Conservation (phyloP, 352 stramenopile genomes). For the Pythium aphanidermatum region DNA sequence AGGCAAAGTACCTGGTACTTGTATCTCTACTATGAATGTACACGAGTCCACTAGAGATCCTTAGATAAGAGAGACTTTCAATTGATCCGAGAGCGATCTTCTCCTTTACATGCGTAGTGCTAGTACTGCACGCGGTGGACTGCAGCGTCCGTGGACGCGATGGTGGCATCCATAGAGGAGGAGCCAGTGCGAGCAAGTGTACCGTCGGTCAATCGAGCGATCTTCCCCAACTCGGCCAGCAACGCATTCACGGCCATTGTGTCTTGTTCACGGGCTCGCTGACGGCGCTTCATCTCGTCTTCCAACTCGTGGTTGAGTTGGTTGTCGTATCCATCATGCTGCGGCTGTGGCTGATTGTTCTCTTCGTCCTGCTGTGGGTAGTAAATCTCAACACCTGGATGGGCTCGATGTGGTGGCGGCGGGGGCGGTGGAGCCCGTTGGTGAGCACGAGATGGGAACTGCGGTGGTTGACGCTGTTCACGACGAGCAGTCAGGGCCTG, state of each 20-base stretch:
- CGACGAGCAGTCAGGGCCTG: constrained; percentile 13
- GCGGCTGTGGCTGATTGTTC: constrained; percentile 1
- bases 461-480: background rate
- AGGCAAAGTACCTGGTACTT: no score
- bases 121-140: background rate
- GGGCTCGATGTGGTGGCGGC: background rate
- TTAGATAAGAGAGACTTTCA: no score
- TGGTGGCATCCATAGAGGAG: constrained; percentile 8
- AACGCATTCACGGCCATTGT: constrained; percentile 10
- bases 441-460: no score
- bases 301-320: background rate
- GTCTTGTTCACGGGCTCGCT: constrained; percentile 3
- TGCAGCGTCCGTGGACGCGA: no score
- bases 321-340: constrained; percentile 2
- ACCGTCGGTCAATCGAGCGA: constrained; percentile 20
- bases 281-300: background rate
- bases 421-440: background rate
- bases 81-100: background rate
- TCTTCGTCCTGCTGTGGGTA: no score
- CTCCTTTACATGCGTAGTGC: background rate
- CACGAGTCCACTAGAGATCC: no score
- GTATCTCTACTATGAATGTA: no score
- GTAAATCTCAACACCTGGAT: no score
- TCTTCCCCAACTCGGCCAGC: constrained; percentile 21
- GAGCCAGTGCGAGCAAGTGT: constrained; percentile 1